phyloP scores from a whole-genome alignment of 2,329 filamentous ascomycete genomes.

The Fusarium azukiicola region DNA sequence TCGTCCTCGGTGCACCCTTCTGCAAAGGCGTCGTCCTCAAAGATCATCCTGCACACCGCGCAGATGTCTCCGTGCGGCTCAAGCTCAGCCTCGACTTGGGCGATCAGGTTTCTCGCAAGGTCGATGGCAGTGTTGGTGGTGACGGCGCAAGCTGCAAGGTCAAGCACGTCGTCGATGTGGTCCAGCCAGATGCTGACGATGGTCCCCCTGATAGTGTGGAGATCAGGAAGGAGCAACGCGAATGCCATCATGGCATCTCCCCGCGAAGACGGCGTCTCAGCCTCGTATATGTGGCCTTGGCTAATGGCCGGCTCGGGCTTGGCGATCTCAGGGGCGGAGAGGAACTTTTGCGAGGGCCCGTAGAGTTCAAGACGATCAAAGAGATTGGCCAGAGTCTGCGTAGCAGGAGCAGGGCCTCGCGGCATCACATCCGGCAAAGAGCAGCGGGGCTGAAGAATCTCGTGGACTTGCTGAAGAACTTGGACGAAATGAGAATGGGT shows the following conservation, averaged over 20 bases:
- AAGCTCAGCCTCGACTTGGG: neutral
- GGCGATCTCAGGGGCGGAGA: neutral
- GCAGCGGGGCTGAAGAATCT: neutral
- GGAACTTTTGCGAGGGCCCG: conserved; percentile 21
- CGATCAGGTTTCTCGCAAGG: neutral
- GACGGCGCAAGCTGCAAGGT: conserved; percentile 16
- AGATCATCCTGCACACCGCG: neutral
- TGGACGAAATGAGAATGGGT: conserved; percentile 10
- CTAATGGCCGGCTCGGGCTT: neutral
- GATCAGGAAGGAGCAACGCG: neutral
- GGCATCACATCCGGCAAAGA: too few species aligned
- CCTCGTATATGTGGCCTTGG: neutral
- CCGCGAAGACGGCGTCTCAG: neutral
- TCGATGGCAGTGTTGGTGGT: conserved; percentile 15
- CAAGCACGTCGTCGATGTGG: neutral
- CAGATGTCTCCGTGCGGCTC: neutral
- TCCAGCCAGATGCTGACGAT: conserved; percentile 12
- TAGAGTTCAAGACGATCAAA: neutral
- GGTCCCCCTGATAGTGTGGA: neutral
- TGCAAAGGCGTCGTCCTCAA: neutral
- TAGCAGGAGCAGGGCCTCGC: neutral
- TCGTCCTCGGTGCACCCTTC: neutral
- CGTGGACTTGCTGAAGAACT: neutral
- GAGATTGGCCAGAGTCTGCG: neutral
- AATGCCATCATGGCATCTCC: neutral